Evolutionary conservation across 108 stramenopile species (phyloP), one percentile per base, ranked within the genome.

Genomic region (Cyclotella baltica): DNA sequence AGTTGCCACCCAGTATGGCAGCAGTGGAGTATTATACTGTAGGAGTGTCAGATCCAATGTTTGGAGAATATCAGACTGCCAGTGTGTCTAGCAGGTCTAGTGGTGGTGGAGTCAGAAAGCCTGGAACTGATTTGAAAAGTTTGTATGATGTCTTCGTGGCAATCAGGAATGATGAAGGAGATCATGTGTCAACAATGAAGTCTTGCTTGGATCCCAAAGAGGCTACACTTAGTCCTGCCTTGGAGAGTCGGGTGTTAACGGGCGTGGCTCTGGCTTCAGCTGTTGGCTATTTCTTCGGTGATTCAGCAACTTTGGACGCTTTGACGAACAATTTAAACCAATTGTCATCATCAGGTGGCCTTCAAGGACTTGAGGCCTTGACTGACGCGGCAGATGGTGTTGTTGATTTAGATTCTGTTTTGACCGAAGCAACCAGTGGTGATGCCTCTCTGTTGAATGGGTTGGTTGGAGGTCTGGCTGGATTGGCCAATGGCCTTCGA

Each of bases 11-110:
- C 0, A 77, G 87, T 31, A 29, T 80, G 37, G 83, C 84, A 4
- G 91, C 93, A 13, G 62, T 82, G 23, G 84, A 88, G 19, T 93
- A 93, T 62, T 93, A 93, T 69, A 79, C 87, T 10, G 78, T 82
- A 2, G 88, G 84, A 34, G 62, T 85, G 9, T 59, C 80, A 15
- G 88, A 88, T 61, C 76, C 85, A 3, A 74, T 88, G 75, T 88
- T 84, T 63, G 89, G 85, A 33, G 89, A 89, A 27, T 88, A 86
- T 73, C 89, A 89, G 76, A 86, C 84, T 23, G 66, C 81, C 0
- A 75, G 57, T 34, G 65, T 69, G n/a, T n/a, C n/a, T 3, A 36
- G 37, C 13, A 65, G 69, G 36, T 52, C 64, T 22, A n/a, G 71
- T 30, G 62, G 68, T 18, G 62, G 68, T 18, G 71, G 55, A 57